Base-by-base conservation (phyloP, 192 early-diverging fungal genomes). In the Podila epicladia region DNA sequence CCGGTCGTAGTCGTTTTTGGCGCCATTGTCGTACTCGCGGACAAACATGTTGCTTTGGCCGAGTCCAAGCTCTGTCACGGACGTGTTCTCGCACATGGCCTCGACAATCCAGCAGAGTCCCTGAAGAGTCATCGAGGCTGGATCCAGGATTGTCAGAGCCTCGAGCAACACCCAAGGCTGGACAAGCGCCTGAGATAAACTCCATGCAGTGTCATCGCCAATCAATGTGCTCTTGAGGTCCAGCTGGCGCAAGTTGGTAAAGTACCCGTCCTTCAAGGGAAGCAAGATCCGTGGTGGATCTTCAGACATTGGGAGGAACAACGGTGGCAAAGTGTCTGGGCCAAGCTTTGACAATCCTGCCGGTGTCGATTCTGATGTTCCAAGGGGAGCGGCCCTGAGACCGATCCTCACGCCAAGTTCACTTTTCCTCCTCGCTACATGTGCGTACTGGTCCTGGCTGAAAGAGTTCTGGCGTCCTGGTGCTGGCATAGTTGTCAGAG, bases 161-260 rank as follows among this genome's bases (percentile, higher is more conserved):
- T 45, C 53, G 17, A 80, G 29, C 45, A 72, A 58, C 8, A 67
- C 35, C 51, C 59, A 68, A 9, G 77, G 66, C 53, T 80, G 77
- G 26, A 69, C 49, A 5, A 80, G 41, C 13, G 77, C 77, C 50
- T 80, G 77, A 7, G 77, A 65, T 31, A 80, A 51, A 6, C 69
- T 49, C 77, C 77, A 80, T 0, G 77, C 77, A 5, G 64, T 65
- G 3, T 37, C 62, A 31, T 80, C 71, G 1, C 77, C 77, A 32
- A 69, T 58, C n/a, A 35, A 41, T 4, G 77, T 80, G 20, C 77
- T 80, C 58, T 80, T 80, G 50, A 80, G 62, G 49, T 80, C 77
- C n/a, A 80, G 58, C 29, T 80, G 65, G 20, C 71, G 70, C 24
- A 80, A 38, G 12, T 80, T 80, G 13, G 71, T 69, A 62, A 80